Percentiles rank a stretch among this genome's conserved stretches.
phyloP scores from a whole-genome alignment of 2,329 filamentous ascomycete genomes.

The Exophiala sideris region DNA sequence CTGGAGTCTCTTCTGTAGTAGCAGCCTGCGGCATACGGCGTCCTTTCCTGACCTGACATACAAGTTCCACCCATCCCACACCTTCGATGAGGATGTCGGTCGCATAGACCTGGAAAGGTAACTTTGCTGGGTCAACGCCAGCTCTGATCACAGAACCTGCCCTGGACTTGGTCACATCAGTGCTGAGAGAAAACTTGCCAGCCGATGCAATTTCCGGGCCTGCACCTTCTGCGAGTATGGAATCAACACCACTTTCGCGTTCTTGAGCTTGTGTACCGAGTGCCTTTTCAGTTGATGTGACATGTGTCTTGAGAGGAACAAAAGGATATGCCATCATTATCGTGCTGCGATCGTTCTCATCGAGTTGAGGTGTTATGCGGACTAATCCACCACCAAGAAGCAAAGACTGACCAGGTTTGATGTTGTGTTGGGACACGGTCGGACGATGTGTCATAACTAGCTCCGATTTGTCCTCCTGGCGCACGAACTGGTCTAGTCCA shows the following conservation, averaged over 20 bases:
- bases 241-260: constrained; percentile 60
- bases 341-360: constrained; percentile 22
- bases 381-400: constrained; percentile 83
- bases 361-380: constrained; percentile 69
- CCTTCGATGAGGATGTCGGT: constrained; percentile 88
- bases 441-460: constrained; percentile 77
- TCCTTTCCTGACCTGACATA: constrained; percentile 68
- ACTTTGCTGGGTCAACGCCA: constrained; percentile 45
- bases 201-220: constrained; percentile 64
- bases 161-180: constrained; percentile 79
- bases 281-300: constrained; percentile 78
- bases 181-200: constrained; percentile 68
- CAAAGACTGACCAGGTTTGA: constrained; percentile 76
- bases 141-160: constrained; percentile 71
- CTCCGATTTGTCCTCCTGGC: constrained; percentile 60
- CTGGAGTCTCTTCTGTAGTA: background rate
- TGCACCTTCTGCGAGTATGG: constrained; percentile 34
- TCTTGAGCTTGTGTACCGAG: constrained; percentile 66
- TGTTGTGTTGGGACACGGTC: constrained; percentile 66
- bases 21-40: constrained; percentile 5
- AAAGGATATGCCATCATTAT: constrained; percentile 82
- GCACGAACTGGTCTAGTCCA: constrained; percentile 67
- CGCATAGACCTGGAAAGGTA: constrained; percentile 77
- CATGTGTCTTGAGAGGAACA: constrained; percentile 70
- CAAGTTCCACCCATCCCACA: constrained; percentile 88